Evolutionary conservation across 768 basidiomycete species (phyloP).

Genomic region (Candolleomyces eurysporus): DNA sequence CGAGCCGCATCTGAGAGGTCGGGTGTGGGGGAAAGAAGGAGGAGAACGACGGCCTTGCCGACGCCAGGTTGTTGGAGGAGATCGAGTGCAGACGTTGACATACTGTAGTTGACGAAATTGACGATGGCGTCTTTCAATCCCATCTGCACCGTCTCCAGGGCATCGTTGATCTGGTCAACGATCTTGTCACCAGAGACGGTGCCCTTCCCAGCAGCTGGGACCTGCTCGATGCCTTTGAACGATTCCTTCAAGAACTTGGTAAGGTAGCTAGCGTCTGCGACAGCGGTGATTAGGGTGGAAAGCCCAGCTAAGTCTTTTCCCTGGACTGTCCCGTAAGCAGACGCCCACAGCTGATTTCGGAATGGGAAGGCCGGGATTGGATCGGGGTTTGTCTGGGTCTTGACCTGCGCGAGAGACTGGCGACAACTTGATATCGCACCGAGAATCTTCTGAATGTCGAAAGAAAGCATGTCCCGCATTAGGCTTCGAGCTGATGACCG

Average conservation of each 20-base stretch:
- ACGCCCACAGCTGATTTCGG: conserved; percentile 66
- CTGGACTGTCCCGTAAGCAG: conserved; percentile 57
- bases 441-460: conserved; percentile 30
- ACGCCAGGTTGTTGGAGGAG: conserved; percentile 57
- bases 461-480: conserved; percentile 26
- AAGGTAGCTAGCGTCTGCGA: conserved; percentile 64
- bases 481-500: conserved; percentile 34
- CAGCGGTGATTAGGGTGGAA: conserved; percentile 53
- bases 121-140: conserved; percentile 65
- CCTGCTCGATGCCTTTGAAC: conserved; percentile 38
- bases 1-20: conserved; percentile 74
- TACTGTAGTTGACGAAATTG: conserved; percentile 61
- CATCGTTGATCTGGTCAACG: conserved; percentile 54
- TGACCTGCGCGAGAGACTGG: conserved; percentile 23
- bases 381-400: conserved; percentile 12
- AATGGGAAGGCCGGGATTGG: conserved; percentile 38
- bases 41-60: conserved; percentile 55
- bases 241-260: conserved; percentile 55
- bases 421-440: conserved; percentile 31
- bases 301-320: conserved; percentile 59
- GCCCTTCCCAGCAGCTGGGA: conserved; percentile 20
- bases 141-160: conserved; percentile 53
- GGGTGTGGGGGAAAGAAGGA: conserved; percentile 83
- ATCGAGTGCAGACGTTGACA: conserved; percentile 46
- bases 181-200: conserved; percentile 32